Evolutionary conservation across 441 rosid species (phyloP), one percentile per base, ranked within the genome.

Genomic region (Sinapis alba): DNA sequence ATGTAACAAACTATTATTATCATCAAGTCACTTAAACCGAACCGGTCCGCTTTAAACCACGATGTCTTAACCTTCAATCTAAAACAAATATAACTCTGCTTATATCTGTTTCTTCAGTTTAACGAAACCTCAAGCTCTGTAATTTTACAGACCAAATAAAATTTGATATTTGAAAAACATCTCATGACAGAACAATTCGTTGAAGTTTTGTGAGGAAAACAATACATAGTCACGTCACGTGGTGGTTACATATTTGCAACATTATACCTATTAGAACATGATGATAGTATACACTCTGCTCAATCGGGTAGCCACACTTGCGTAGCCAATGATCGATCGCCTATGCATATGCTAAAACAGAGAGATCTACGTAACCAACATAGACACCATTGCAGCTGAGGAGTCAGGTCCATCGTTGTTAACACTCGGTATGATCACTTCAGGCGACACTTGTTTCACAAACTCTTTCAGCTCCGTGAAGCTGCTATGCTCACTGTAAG

Each of bases 401-500:
- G 99, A 86, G 21, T 90, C 97, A 10, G 88, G 88, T 59, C 96
- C 96, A 12, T 86, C 88, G 4, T 90, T 93, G 71, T 89, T 95
- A 51, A 95, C 99, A 69, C 97, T 87, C 15, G 98, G 99, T 77
- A 91, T 87, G 69, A 95, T 87, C 45, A 70, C 87, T 76, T 86
- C 86, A 7, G 97, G 97, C 51, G 92, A 89, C 28, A 87, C 73
- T 38, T 86, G 77, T 83, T 90, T 76, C 79, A 95, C 96, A 82
- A 93, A 95, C 71, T 93, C 98, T 79, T 50, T 84, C 9, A 95
- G 89, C 75, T 95, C 98, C 2, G 89, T 77, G 75, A 88, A 95
- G 86, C 98, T 91, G 83, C 91, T 75, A 79, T 95, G 99, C 83
- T 95, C 99, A 36, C 98, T 93, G 28, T 93, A 95, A 41, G 99